Conservation (phyloP, 345 rosid genomes). For the Camelina hispida region DNA sequence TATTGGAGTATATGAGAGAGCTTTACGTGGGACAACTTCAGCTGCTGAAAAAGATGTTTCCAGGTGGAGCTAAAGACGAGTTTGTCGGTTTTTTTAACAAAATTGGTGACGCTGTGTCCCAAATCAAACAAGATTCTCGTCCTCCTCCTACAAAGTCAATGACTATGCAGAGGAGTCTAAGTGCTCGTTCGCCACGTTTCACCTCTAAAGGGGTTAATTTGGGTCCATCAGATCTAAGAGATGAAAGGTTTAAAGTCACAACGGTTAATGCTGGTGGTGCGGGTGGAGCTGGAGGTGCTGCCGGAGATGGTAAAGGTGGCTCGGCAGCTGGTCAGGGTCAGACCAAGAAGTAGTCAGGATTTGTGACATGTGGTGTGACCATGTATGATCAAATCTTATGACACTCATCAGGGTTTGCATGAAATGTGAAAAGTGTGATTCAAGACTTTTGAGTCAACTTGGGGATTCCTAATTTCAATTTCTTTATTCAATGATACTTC, state of each 20-base stretch:
- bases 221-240: conserved; percentile 7
- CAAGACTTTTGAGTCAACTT: conserved; percentile 10
- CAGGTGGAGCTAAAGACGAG: conserved; percentile 41
- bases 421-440: conserved; percentile 12
- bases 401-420: not conserved
- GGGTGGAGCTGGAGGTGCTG: conserved; percentile 16
- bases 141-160: conserved; percentile 23
- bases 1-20: conserved; percentile 46
- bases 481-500: not conserved
- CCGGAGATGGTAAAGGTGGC: conserved; percentile 40
- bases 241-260: conserved; percentile 42
- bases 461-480: conserved; percentile 18
- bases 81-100: conserved; percentile 44
- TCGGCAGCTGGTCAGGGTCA: conserved; percentile 39
- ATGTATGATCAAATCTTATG: conserved; percentile 22
- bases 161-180: conserved; percentile 42
- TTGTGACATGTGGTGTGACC: conserved; percentile 26
- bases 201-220: conserved; percentile 22
- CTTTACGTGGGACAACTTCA: conserved; percentile 44
- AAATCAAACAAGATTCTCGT: conserved; percentile 35
- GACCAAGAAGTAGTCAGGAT: conserved; percentile 38
- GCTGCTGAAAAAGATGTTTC: conserved; percentile 39
- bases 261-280: conserved; percentile 26
- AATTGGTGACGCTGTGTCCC: conserved; percentile 39
- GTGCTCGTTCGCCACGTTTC: conserved; percentile 27